Conservation (phyloP, 2,329 filamentous ascomycete genomes). For the Fusarium compactum region DNA sequence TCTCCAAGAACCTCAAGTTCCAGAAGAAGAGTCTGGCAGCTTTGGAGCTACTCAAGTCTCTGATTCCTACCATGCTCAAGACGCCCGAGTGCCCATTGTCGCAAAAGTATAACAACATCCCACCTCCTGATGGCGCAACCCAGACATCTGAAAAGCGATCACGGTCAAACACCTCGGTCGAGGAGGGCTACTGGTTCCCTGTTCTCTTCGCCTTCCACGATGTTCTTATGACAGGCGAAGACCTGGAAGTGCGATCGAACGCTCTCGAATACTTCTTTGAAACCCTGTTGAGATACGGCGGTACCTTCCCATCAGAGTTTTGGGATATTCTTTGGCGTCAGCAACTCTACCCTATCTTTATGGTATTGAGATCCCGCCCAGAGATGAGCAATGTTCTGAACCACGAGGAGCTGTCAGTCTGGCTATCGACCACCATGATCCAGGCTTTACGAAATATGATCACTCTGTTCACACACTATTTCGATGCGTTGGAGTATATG, state of each 20-base stretch:
- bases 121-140: conserved; percentile 58
- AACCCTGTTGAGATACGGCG: conserved; percentile 88
- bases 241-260: conserved; percentile 91
- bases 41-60: conserved; percentile 93
- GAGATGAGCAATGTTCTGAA: conserved; percentile 96
- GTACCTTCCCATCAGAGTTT: conserved; percentile 91
- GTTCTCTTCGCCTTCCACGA: conserved; percentile 98
- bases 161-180: conserved; percentile 84
- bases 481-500: conserved; percentile 96
- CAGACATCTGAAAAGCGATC: conserved; percentile 63
- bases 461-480: conserved; percentile 98
- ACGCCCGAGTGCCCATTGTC: conserved; percentile 95
- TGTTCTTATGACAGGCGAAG: conserved; percentile 98
- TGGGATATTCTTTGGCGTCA: conserved; percentile 99
- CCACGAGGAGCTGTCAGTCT: conserved; percentile 97
- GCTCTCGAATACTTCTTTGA: conserved; percentile 98
- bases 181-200: conserved; percentile 99
- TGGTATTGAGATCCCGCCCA: conserved; percentile 94
- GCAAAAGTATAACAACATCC: conserved; percentile 62
- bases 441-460: conserved; percentile 99
- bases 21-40: conserved; percentile 98
- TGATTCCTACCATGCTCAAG: conserved; percentile 93
- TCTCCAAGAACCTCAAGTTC: conserved; percentile 98
- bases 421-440: conserved; percentile 99
- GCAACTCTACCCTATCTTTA: conserved; percentile 97